Evolutionary conservation across 179 eudicot genomes (phyloP), one percentile per base, ranked within the genome.

Genomic region (Beta macrorhiza): DNA sequence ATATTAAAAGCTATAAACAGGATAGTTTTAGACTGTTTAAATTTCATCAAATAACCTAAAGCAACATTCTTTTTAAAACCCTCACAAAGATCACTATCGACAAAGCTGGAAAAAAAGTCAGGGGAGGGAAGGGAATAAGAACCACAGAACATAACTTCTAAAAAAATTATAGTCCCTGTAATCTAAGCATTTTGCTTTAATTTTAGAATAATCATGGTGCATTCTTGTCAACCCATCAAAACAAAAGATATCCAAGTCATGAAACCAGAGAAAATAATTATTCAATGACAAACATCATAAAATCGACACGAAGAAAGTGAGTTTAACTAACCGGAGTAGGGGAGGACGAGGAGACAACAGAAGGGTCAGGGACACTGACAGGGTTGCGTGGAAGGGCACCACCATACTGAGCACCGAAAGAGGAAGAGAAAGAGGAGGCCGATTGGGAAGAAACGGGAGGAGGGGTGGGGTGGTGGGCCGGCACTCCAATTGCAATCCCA

Each of bases 401-500:
- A 47, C 82, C 84, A 79, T 81, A 85, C 67, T 86, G 89, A 68
- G 85, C 79, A 4, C 85, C 88, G 53, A 84, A 86, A 32, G 85
- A 71, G 16, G 90, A 75, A 0, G 90, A 82, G 79, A 88, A 88
- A 5, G 91, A 81, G 10, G 91, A 76, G 15, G 91, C 45, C 2
- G 90, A 85, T 2, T 88, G 83, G 4, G 89, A 71, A 15, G 91
- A 22, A 74, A 79, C 57, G 47, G 58, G 29, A 22, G 69, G 29
- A 65, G 69, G 56, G 13, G 56, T 11, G 25, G 62, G 62, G 20
- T 58, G 62, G 62, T 63, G 67, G 9, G 97, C 92, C 29, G 97
- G 97, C 9, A 91, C 90, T 0, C 94, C 97, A 45, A 90, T 87
- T 25, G 92, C 97, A 82, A 91, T 91, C 53, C 83, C 71, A 63